Percentiles rank a stretch among this genome's conserved stretches.
These are phyloP conservation scores for Dictyostelium firmibasis DNA, from an alignment of 78 protist genomes.

Conservation along the genomic window DNA sequence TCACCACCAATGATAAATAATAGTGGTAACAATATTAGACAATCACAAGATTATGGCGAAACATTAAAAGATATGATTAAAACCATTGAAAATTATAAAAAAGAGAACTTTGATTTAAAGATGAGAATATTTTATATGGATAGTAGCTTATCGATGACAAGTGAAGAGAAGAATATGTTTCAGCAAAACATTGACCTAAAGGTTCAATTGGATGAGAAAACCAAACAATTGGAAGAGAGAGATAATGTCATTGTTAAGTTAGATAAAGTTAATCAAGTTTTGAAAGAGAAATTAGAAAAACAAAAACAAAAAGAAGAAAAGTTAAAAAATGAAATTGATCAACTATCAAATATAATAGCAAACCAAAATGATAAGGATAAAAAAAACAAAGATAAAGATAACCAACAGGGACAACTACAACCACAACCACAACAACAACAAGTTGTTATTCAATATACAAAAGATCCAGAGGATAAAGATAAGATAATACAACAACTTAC, in stretches of 20 bases:
- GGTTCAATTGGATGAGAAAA: not conserved
- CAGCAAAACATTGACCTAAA: not conserved
- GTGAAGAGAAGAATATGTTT: not conserved
- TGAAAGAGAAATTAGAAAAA: not conserved
- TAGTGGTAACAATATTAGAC: not conserved
- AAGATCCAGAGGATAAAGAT: constrained; percentile 16
- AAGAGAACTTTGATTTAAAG: constrained; percentile 21
- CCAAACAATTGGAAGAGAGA: not conserved
- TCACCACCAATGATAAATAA: not conserved
- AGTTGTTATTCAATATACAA: not conserved
- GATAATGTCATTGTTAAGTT: not conserved
- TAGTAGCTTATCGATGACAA: not conserved
- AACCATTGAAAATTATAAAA: not conserved
- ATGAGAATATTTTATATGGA: constrained; percentile 13
- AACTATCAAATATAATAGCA: not conserved
- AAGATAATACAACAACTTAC: not conserved
- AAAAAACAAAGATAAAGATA: not conserved
- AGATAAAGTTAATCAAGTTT: not conserved
- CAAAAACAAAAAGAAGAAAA: not conserved
- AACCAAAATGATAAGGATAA: not conserved
- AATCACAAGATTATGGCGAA: not conserved
- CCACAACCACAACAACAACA: constrained; percentile 16
- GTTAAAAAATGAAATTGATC: not conserved
- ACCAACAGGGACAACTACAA: not conserved
- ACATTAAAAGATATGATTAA: not conserved